These are phyloP conservation scores for Neonectria coccinea DNA, from an alignment of 2,329 filamentous ascomycete species.

Conservation along the genomic window DNA sequence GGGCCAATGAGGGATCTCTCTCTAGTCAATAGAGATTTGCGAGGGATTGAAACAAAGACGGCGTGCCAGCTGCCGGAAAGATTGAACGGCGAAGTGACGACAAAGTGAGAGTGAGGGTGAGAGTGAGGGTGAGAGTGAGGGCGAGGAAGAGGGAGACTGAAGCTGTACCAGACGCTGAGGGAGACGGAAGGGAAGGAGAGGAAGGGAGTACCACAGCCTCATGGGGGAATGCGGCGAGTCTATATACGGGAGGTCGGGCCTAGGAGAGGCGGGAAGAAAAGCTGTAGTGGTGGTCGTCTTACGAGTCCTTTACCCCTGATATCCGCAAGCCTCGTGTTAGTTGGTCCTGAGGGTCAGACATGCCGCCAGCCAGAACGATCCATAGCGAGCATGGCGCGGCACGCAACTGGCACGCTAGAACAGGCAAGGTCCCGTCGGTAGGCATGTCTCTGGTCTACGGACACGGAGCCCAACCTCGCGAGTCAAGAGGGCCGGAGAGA, in stretches of 20 bases:
- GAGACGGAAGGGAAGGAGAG: constrained; percentile 24
- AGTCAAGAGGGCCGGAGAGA: neutral
- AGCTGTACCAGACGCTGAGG: constrained; percentile 40
- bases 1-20: constrained; percentile 21
- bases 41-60: constrained; percentile 31
- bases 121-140: constrained; percentile 5
- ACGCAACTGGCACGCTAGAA: neutral
- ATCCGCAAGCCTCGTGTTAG: neutral
- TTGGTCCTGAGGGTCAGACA: neutral
- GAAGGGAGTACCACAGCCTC: constrained; percentile 30
- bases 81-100: constrained; percentile 47
- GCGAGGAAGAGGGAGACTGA: constrained; percentile 12
- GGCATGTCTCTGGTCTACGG: neutral
- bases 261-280: neutral
- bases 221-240: constrained; percentile 42
- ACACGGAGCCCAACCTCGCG: neutral
- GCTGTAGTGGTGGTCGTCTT: neutral
- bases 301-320: neutral
- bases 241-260: constrained; percentile 37
- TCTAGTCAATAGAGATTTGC: constrained; percentile 32
- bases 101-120: constrained; percentile 27
- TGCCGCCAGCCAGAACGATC: neutral
- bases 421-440: neutral
- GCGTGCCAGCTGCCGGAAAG: constrained; percentile 49
- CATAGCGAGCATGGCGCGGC: no score